Evolutionary conservation across 176 grass and related monocot genomes (phyloP), one percentile per base, ranked within the genome.

Genomic region (Aegilops umbellulata): DNA sequence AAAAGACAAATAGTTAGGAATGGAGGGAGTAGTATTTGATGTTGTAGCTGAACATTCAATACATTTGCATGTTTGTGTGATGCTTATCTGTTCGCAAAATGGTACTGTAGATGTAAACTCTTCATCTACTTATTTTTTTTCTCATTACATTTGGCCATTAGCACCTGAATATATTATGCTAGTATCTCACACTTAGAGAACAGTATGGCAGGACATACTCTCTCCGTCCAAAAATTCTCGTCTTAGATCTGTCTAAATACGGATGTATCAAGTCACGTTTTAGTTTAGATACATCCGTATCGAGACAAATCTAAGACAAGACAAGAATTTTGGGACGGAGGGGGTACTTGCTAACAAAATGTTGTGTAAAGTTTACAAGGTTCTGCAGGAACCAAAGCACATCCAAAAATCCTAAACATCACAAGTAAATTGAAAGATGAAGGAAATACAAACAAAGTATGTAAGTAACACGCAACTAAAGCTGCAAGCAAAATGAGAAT

Each of bases 401-500:
- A 75, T 42, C 36, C n/a, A 6, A 25, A 24, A 72, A 72, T 22
- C 69, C 69, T 72, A 41, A 72, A 15, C 36, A 72, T 17, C 42
- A 20, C 24, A 75, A 49, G 5, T 76, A 51, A 76, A 76, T 51
- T 76, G 24, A 76, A 51, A 76, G 44, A 44, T 76, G 44, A 76
- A 53, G 46, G 25, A 76, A 76, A 55, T 27, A 55, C 25, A 76
- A 51, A 30, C 7, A 49, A 73, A 44, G 38, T 23, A 1, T 76
- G 73, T 53, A 76, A 74, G 73, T 53, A 55, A 74, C 46, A 4
- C 9, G 11, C 16, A 76, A 76, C 46, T 12, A 55, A 44, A 73
- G 38, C 69, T 73, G 34, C 69, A 42, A 73, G 38, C 69, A 73
- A 73, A 73, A 73, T 76, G 46, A 76, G 73, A 76, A 55, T 76